These are phyloP conservation scores for Rauvolfia tetraphylla DNA, from an alignment of 257 asterid genomes.

Conservation along the genomic window DNA sequence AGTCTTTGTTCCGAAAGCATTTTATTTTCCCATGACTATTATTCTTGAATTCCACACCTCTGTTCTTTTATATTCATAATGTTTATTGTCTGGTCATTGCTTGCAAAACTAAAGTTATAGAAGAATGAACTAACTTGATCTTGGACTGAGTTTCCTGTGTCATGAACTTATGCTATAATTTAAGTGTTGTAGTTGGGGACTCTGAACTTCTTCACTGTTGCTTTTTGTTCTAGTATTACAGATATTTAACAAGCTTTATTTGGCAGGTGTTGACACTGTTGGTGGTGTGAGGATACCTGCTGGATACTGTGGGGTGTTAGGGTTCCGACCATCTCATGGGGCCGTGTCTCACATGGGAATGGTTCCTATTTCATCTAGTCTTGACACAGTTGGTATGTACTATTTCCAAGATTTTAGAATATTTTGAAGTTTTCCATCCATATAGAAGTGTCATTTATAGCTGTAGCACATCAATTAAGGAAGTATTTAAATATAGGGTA, in stretches of 20 bases:
- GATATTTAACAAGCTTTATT: constrained; percentile 24
- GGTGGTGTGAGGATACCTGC: constrained; percentile 98
- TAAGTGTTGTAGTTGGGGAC: neutral
- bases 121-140: neutral
- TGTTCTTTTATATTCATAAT: neutral
- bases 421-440: neutral
- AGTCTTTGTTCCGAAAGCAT: constrained; percentile 2
- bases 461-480: too few relatives aligned
- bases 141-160: neutral
- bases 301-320: constrained; percentile 82
- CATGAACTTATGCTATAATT: neutral
- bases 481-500: too few relatives aligned
- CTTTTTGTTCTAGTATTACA: neutral
- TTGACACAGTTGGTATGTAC: constrained; percentile 84
- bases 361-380: constrained; percentile 78
- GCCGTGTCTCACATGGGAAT: constrained; percentile 66
- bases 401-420: constrained; percentile 1
- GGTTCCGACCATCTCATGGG: constrained; percentile 91
- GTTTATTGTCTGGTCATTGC: neutral
- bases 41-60: neutral
- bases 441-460: too few relatives aligned
- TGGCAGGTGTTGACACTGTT: constrained; percentile 85
- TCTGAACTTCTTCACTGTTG: too few relatives aligned
- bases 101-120: neutral
- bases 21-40: neutral